Percentiles rank a stretch among this genome's conserved stretches.
Conservation (phyloP, 257 asterid genomes). For the Nicotiana otophora region DNA sequence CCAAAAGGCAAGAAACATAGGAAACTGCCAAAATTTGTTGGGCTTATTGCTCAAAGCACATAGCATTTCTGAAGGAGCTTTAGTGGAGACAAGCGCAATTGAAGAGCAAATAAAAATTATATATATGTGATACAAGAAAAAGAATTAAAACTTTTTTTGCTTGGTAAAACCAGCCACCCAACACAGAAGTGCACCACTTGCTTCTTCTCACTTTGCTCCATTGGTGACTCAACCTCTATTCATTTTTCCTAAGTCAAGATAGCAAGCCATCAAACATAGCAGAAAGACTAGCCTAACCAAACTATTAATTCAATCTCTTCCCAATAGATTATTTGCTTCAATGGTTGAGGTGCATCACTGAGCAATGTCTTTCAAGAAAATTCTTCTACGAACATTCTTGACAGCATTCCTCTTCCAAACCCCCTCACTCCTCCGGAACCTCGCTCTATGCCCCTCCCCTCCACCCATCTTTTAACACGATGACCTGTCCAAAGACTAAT, state of each 20-base stretch:
- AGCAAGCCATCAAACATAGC: background rate
- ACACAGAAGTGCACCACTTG: too few species aligned
- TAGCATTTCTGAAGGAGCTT: background rate
- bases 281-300: background rate
- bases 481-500: background rate
- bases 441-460: background rate
- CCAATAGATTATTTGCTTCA: background rate
- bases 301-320: background rate
- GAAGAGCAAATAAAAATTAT: background rate
- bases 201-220: too few species aligned
- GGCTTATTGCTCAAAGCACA: background rate
- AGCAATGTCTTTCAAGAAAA: background rate
- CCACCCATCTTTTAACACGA: background rate
- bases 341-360: background rate
- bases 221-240: too few species aligned
- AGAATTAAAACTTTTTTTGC: background rate
- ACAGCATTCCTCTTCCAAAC: background rate
- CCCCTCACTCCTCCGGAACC: background rate
- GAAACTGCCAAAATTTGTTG: background rate
- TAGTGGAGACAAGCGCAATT: background rate
- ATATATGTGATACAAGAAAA: background rate
- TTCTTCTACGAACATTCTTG: background rate
- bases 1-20: background rate
- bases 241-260: background rate
- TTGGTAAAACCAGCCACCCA: background rate